Base-by-base conservation (phyloP, 2,329 filamentous ascomycete genomes). In the Orbilia brochopaga region DNA sequence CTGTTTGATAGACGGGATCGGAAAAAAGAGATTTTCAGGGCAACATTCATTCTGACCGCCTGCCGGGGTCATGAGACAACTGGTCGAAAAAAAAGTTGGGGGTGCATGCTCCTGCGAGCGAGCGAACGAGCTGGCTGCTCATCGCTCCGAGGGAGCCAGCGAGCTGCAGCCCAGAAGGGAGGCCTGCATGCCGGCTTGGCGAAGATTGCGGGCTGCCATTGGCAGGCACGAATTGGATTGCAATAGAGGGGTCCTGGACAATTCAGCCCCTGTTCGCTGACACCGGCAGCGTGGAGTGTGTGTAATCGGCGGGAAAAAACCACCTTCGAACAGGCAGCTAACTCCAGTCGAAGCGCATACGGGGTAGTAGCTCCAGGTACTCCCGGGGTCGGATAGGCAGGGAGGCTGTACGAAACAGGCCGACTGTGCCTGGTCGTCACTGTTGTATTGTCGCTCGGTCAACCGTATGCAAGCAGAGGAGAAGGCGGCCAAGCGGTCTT, bases 1-100 rank as follows among this genome's bases (percentile, higher is more conserved):
- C 24, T 65, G 67, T 72, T 72, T 72, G 67, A 72, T 65, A 72
- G 50, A 56, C 67, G 24, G 32, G 46, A 51, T 27, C 37, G 24
- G 61, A 21, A 60, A 37, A 42, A 42, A 42, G 40, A 35, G 58
- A 70, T 70, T 63, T 70, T 59, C 65, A 70, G 58, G 65, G 65
- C 37, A 44, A 44, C 32, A 13, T 7, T 19, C 8, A 32, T 57
- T n/a, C 23, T 19, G 44, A 19, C 37, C 44, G 44, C 44, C 44
- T 19, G 17, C 19, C 21, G n/a, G 15, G 44, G 44, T 21, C 44
- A 48, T 48, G 44, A 21, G 44, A 23, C 44, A 48, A 23, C 40
- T n/a, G 44, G 2, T 10, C 15, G 44, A 19, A 15, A 10, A 19
- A 48, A 48, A 48, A 48, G 44, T 48, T 48, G 44, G 44, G 44